Base-by-base conservation (phyloP, 306 rosid genomes). In the Prunus mira region DNA sequence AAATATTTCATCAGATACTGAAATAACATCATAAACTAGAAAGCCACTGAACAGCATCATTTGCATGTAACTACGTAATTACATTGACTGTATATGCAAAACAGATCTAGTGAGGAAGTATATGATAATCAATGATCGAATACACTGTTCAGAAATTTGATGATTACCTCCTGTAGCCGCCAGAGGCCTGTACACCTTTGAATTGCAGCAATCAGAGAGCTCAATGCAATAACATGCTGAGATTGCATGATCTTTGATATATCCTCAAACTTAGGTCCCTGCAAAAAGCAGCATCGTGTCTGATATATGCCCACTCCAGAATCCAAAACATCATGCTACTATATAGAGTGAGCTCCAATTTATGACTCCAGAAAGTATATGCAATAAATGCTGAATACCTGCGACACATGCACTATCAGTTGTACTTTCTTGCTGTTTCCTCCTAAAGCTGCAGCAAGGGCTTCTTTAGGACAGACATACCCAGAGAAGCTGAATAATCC, bases 141-240 rank as follows among this genome's bases (percentile, higher is more conserved):
- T 15, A 11, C 5, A 6, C 60, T 71, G 50, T 32, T 71, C 13
- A 55, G 13, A 55, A 34, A n/a, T 7, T 71, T 71, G 50, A 71
- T 56, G 65, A 80, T 76, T 86, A 89, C 97, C 97, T 91, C 94
- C 76, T 88, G 87, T 67, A 91, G 30, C 67, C 97, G 87, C 91
- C 89, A 85, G 56, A 89, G 83, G 75, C 97, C 94, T 68, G 87
- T 83, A 71, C 86, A 87, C 81, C 94, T 89, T 85, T 83, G 91
- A 86, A 86, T 76, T 57, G 89, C 82, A 67, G 91, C 91, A 76
- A 89, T 74, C 78, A 89, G 82, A 17, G 90, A 89, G 76, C 87
- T 80, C 19, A 91, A 69, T 13, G 97, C 89, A 72, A 71, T 75
- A 69, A 80, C 74, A 55, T 89, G 94, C 57, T 88, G 84, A 51